These are phyloP conservation scores for Cavenderia fasciculata DNA, from an alignment of 78 protist genomes.

Conservation along the genomic window DNA sequence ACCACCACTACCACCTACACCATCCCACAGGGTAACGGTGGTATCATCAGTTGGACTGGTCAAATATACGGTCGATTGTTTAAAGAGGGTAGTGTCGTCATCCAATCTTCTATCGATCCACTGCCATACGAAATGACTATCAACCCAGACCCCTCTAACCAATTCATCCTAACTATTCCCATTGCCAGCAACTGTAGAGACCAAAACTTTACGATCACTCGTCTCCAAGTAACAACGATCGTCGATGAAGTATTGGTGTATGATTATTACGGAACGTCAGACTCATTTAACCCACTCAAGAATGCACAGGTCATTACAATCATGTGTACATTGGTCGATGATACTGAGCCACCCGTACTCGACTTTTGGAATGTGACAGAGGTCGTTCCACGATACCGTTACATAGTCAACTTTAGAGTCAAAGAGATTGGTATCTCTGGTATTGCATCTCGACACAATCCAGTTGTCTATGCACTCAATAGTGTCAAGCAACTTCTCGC, in stretches of 20 bases:
- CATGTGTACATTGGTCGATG: background rate
- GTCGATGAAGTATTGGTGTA: background rate
- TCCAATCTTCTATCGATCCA: no score
- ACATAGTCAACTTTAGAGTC: background rate
- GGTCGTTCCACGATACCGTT: background rate
- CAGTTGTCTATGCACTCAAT: conserved; percentile 1
- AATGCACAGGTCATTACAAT: background rate
- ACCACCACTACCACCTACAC: no score
- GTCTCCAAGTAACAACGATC: background rate
- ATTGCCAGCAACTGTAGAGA: background rate
- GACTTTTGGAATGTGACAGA: background rate
- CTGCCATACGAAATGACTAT: no score
- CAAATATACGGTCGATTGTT: no score
- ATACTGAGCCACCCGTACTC: conserved; percentile 18
- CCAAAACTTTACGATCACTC: conserved; percentile 1
- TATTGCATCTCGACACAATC: background rate
- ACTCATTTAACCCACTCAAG: background rate
- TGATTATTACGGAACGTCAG: background rate
- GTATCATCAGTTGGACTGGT: no score
- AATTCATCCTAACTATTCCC: no score
- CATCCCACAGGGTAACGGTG: no score
- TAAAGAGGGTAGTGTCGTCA: no score
- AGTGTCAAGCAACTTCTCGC: background rate
- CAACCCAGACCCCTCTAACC: no score
- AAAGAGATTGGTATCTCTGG: background rate